Base-by-base conservation (phyloP, 768 basidiomycete species). In the Udeniomyces megalosporus region DNA sequence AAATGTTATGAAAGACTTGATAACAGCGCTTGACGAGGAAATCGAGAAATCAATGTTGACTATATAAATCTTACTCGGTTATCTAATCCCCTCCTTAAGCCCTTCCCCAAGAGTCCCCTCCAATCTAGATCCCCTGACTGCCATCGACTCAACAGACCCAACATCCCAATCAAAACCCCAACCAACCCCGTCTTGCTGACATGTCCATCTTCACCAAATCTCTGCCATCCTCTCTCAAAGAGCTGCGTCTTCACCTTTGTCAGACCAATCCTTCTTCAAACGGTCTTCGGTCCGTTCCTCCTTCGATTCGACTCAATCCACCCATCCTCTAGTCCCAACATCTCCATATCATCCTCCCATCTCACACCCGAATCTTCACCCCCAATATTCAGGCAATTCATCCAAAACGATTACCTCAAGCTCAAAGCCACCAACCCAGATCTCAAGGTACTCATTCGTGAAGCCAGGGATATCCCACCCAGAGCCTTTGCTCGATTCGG, bases 201-300 rank as follows among this genome's bases (percentile, higher is more conserved):
- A 42, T 42, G 38, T 42, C 38, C 38, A 8, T 42, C 38, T 42
- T 73, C 67, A 60, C 68, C 31, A 74, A 74, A 61, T 65, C 70
- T 12, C 60, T 74, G 34, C 72, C 73, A 11, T 66, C 67, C 49
- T 67, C 71, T n/a, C 70, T 74, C 59, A 71, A 72, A 57, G 73
- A 74, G 67, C 67, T 74, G 44, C 67, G 73, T 48, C 64, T 74
- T 24, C 73, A 73, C 64, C 68, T 74, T 32, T 74, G 73, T 60
- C 73, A 74, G 60, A 70, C 71, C 12, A 66, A 66, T 0, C 60
- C 59, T 38, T 64, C 68, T 15, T 71, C 70, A 29, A 62, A 66
- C 11, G 73, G 73, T 58, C 58, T 74, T 22, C 69, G 73, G 73
- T 73, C 32, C 28, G 54, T 61, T 32, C 44, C 20, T 38, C 48